phyloP scores from a whole-genome alignment of 108 stramenopile species.

The Cyclotella sp. region DNA sequence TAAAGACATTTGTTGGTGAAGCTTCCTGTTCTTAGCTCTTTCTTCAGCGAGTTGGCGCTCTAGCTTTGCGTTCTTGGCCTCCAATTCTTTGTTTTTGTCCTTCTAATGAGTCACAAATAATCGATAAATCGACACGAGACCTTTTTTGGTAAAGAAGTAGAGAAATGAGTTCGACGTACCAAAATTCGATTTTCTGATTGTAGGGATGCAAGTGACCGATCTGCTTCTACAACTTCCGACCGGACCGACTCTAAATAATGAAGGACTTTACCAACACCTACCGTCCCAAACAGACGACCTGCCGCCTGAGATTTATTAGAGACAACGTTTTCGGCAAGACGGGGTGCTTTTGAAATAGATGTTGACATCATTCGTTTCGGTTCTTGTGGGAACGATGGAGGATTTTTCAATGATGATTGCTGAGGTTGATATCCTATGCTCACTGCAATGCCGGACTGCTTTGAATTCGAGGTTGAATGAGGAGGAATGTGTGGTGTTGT shows the following conservation, averaged over 20 bases:
- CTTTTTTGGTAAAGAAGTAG: not conserved
- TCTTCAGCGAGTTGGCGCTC: constrained; percentile 74
- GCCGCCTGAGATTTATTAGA: not conserved
- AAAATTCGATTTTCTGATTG: constrained; percentile 64
- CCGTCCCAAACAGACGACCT: constrained; percentile 41
- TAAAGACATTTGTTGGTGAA: constrained; percentile 19
- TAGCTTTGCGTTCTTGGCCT: constrained; percentile 67
- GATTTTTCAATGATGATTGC: not conserved
- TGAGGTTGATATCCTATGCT: not conserved
- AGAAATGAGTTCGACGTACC: constrained; percentile 47
- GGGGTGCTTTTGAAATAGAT: constrained; percentile 1
- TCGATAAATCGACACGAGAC: not conserved
- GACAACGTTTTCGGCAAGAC: not conserved
- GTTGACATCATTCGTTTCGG: constrained; percentile 7
- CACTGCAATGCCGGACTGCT: not conserved
- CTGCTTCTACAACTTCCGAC: constrained; percentile 78
- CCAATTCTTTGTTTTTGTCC: constrained; percentile 85
- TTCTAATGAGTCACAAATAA: constrained; percentile 39
- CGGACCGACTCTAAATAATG: constrained; percentile 81
- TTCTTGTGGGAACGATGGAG: not conserved
- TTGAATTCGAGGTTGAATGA: not conserved
- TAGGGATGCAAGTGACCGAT: constrained; percentile 61
- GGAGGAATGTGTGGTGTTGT: not conserved
- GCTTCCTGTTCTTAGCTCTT: constrained; percentile 47
- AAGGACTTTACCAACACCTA: constrained; percentile 79